Evolutionary conservation across 169 alveolate genomes (phyloP), one percentile per base, ranked within the genome.

Genomic region (Babesia ovata): DNA sequence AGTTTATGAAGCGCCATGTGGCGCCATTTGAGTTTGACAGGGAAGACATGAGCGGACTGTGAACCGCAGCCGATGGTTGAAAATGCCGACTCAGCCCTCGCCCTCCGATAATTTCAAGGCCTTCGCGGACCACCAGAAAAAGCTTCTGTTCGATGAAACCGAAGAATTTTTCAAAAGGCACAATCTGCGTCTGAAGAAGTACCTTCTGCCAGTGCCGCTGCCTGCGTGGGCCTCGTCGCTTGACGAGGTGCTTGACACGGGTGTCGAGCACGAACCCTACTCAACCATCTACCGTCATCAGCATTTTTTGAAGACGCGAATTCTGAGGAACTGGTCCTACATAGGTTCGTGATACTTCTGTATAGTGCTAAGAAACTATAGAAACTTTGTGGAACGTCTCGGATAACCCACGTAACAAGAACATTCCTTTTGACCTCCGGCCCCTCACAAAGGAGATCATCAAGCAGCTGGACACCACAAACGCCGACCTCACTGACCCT

Each of bases 401-500:
- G 42, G 65, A 21, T 39, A 60, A 74, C 70, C 72, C 76, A 0
- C 79, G 94, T 61, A 90, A 90, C 63, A 79, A 84, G 76, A 84
- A 86, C 60, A 77, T 90, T 21, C 94, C 94, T 28, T 90, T 90
- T 79, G 92, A 90, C 62, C 75, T 90, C 17, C 75, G 91, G 45
- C 89, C 91, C 28, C 63, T 86, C 53, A 88, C 91, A 19, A 53
- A 85, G 50, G 82, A 76, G 65, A 79, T 86, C 26, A 46, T 85
- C 56, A 75, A 86, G 67, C 91, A 84, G 71, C 70, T 90, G 49
- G 86, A 79, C 63, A 62, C 79, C 33, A 76, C 79, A 29, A 85
- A 90, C 75, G 87, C 86, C 57, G 94, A 90, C 61, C 78, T 90
- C 49, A 13, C 74, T 16, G 84, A 81, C 65, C 92, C 90, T n/a